phyloP scores from a whole-genome alignment of 2,329 filamentous ascomycete genomes.

The Parafenestella ontariensis region DNA sequence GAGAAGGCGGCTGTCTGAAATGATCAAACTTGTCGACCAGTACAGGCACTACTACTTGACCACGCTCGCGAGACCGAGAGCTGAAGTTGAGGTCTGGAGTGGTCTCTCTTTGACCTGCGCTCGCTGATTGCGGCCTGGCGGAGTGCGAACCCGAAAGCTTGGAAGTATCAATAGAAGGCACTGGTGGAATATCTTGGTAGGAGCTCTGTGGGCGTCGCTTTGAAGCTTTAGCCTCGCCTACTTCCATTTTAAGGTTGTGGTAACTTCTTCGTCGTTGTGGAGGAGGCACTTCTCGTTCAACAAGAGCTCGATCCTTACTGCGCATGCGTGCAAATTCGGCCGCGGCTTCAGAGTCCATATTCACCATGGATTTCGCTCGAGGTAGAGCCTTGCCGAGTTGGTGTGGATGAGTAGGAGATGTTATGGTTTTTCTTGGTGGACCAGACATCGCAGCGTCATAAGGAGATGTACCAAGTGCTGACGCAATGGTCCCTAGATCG shows the following conservation, averaged over 20 bases:
- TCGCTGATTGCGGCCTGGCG: conserved; percentile 15
- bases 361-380: conserved; percentile 39
- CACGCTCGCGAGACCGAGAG: conserved; percentile 21
- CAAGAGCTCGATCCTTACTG: conserved; percentile 41
- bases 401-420: conserved; percentile 44
- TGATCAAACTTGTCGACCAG: conserved; percentile 24
- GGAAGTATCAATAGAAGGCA: conserved; percentile 32
- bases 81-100: conserved; percentile 9
- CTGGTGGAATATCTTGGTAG: conserved; percentile 29
- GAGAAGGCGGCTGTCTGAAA: conserved; percentile 6
- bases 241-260: conserved; percentile 34
- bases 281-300: conserved; percentile 22
- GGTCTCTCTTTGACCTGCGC: conserved; percentile 3
- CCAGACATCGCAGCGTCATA: conserved; percentile 52
- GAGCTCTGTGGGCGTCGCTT: conserved; percentile 24
- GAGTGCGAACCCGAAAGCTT: conserved; percentile 10
- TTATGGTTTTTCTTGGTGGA: conserved; percentile 20
- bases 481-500: conserved; percentile 52
- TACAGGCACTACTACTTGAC: conserved; percentile 27
- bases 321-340: conserved; percentile 44
- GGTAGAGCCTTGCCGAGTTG: conserved; percentile 40
- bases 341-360: conserved; percentile 46
- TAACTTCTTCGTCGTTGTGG: conserved; percentile 36
- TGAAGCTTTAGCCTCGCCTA: conserved; percentile 28
- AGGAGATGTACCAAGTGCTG: conserved; percentile 51